Conservation (phyloP, 148 eudicot genomes). For the Rhododendron griersonianum region DNA sequence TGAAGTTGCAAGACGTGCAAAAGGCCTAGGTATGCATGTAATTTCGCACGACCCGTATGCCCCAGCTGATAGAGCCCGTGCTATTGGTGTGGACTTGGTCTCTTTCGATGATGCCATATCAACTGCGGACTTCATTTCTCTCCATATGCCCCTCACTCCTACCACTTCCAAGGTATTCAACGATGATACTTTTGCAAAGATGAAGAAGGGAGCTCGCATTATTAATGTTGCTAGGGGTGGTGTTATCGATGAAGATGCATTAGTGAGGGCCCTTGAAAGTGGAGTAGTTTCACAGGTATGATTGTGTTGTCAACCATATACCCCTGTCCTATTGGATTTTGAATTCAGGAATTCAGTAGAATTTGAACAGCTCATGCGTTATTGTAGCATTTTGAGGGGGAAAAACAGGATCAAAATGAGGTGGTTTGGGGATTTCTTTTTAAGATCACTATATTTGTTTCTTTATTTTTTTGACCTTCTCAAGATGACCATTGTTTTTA, state of each 20-base stretch:
- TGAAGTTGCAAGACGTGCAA: conserved; percentile 88
- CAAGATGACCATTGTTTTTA: neutral
- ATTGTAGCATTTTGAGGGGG: neutral
- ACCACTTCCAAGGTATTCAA: conserved; percentile 68
- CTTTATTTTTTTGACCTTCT: neutral
- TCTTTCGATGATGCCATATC: conserved; percentile 75
- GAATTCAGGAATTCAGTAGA: neutral
- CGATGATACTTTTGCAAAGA: conserved; percentile 69
- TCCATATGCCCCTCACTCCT: conserved; percentile 94
- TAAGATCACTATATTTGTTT: neutral
- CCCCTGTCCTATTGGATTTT: neutral
- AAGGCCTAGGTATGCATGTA: conserved; percentile 89
- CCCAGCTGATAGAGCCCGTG: conserved; percentile 87
- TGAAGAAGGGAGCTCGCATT: conserved; percentile 86
- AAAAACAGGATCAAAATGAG: neutral
- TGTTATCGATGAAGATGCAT: conserved; percentile 91
- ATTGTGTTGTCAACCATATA: neutral
- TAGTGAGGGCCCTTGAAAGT: conserved; percentile 76
- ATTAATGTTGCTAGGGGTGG: conserved; percentile 93
- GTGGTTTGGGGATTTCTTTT: neutral
- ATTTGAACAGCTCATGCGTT: neutral
- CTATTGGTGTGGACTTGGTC: conserved; percentile 78
- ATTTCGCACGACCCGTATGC: conserved; percentile 93
- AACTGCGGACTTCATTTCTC: conserved; percentile 74
- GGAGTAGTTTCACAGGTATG: conserved; percentile 82